These are phyloP conservation scores for Marasmius fiardii DNA, from an alignment of 1,284 basidiomycete genomes.

Conservation along the genomic window DNA sequence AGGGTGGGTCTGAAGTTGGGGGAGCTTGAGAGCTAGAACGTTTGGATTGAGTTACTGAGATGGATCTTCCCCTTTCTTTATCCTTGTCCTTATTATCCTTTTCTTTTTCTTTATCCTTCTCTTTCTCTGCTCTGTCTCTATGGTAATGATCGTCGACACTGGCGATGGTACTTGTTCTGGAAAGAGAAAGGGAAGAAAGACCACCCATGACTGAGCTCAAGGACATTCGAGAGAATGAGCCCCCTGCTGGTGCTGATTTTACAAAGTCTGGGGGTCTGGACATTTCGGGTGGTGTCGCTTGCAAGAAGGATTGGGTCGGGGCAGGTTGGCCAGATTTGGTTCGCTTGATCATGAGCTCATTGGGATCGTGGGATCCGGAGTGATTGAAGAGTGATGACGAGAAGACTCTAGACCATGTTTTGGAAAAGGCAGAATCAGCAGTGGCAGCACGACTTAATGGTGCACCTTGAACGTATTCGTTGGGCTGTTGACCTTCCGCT, in stretches of 20 bases:
- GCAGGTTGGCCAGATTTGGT: background rate
- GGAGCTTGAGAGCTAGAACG: slow-evolving; percentile 52
- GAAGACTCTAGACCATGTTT: background rate
- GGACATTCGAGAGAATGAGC: background rate
- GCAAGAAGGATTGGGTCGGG: background rate
- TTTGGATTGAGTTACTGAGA: slow-evolving; percentile 35
- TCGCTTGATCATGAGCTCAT: background rate
- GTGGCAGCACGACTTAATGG: slow-evolving; percentile 1
- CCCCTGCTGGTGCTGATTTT: background rate
- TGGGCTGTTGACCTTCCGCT: background rate
- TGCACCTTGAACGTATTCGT: slow-evolving; percentile 1
- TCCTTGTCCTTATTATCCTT: slow-evolving; percentile 18
- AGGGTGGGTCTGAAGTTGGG: slow-evolving; percentile 22
- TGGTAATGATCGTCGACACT: slow-evolving; percentile 4
- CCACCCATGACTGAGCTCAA: background rate
- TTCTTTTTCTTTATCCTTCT: too few relatives aligned
- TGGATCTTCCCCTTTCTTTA: slow-evolving; percentile 54
- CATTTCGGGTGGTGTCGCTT: background rate
- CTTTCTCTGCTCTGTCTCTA: too few relatives aligned
- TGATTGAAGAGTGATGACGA: background rate
- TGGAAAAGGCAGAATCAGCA: background rate
- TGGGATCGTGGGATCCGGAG: background rate
- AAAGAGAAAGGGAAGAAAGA: background rate
- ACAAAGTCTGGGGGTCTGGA: background rate
- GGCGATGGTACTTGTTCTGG: background rate